Percentiles rank a stretch among this genome's conserved stretches.
Evolutionary conservation across 2,329 filamentous ascomycete species (phyloP).

Genomic region (Emericellopsis atlantica): DNA sequence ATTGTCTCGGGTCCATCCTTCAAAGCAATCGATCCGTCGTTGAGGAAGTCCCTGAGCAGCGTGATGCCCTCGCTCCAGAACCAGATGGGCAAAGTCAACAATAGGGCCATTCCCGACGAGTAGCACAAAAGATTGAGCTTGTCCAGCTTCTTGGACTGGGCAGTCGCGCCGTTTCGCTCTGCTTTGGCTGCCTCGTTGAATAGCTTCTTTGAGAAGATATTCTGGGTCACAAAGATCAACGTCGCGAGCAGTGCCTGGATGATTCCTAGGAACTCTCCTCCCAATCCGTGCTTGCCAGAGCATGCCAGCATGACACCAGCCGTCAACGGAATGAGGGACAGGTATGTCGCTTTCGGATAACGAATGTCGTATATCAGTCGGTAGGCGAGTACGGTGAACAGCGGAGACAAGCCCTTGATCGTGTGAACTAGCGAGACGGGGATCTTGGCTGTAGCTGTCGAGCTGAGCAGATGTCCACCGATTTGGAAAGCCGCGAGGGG

Average conservation of each 20-base stretch:
- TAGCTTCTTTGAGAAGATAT: conserved; percentile 94
- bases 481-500: conserved; percentile 90
- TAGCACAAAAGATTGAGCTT: conserved; percentile 96
- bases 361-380: conserved; percentile 77
- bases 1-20: conserved; percentile 50
- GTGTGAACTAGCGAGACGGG: conserved; percentile 96
- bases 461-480: conserved; percentile 83
- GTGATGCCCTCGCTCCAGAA: conserved; percentile 77
- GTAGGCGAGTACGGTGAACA: conserved; percentile 93
- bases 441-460: conserved; percentile 86
- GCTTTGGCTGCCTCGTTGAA: conserved; percentile 89
- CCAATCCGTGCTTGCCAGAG: conserved; percentile 56
- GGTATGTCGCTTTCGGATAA: conserved; percentile 77
- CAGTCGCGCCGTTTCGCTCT: conserved; percentile 55
- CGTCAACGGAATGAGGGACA: conserved; percentile 83
- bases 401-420: conserved; percentile 90
- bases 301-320: conserved; percentile 93
- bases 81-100: conserved; percentile 86
- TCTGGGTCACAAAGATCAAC: conserved; percentile 91
- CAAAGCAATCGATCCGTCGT: conserved; percentile 64
- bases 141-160: conserved; percentile 68
- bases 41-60: conserved; percentile 64
- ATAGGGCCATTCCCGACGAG: conserved; percentile 84
- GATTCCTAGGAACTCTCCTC: conserved; percentile 82
- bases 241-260: conserved; percentile 81